A percentile compares a stretch with the other conserved stretches of the same genome.
Evolutionary conservation across 768 basidiomycete species (phyloP).

Genomic region (Podaxis pistillaris): DNA sequence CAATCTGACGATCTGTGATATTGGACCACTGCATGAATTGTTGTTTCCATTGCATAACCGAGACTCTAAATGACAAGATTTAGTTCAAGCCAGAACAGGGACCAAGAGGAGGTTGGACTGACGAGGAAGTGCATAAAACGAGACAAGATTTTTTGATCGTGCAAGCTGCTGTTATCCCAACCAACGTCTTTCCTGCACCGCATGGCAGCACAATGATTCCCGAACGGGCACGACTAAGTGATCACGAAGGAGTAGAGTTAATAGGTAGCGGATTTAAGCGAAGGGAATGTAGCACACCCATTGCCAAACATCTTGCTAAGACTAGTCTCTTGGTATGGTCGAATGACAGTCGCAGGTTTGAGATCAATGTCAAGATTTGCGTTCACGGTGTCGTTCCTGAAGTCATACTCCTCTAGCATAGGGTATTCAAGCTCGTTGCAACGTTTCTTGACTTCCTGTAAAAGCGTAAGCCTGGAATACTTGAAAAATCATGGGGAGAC

Average conservation of each 20-base stretch:
- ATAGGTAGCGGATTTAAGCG: conserved; percentile 6
- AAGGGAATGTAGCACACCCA: conserved; percentile 52
- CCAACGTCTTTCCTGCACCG: conserved; percentile 97
- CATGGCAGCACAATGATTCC: conserved; percentile 99
- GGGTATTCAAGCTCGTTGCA: conserved; percentile 97
- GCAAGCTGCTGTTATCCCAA: conserved; percentile 99
- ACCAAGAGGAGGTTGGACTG: conserved; percentile 32
- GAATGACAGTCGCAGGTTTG: conserved; percentile 95
- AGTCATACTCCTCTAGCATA: conserved; percentile 99
- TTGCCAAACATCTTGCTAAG: conserved; percentile 99
- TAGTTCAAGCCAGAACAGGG: conserved; percentile 12
- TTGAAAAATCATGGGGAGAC: conserved; percentile 22
- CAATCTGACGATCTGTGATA: conserved; percentile 93
- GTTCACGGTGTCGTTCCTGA: conserved; percentile 94
- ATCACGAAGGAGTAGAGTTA: background rate
- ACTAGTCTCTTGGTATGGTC: conserved; percentile 98
- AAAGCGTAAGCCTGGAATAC: background rate
- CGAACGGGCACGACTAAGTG: conserved; percentile 85
- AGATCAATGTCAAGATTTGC: conserved; percentile 97
- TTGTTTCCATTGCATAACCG: conserved; percentile 98
- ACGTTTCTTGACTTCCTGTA: conserved; percentile 89
- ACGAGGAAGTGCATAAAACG: conserved; percentile 97
- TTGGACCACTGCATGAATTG: conserved; percentile 99
- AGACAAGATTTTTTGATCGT: conserved; percentile 99
- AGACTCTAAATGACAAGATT: conserved; percentile 49